Evolutionary conservation across 805 yeast species (phyloP).

Genomic region (Candida montana): DNA sequence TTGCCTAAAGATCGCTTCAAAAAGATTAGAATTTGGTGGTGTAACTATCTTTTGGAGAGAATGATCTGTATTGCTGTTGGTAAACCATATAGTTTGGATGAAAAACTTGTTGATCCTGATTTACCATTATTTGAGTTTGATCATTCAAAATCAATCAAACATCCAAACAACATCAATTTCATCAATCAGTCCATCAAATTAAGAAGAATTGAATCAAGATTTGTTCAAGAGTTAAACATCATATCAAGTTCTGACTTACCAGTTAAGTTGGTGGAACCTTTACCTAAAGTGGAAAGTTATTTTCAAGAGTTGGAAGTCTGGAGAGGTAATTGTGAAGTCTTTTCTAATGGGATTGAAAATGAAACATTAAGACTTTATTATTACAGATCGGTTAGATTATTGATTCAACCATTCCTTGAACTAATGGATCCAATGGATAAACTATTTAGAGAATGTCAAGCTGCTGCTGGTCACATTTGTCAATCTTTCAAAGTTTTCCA

Average conservation of each 20-base stretch:
- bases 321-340: conserved; percentile 48
- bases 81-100: conserved; percentile 49
- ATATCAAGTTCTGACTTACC: conserved; percentile 25
- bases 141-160: conserved; percentile 29
- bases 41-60: conserved; percentile 56
- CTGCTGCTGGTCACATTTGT: conserved; percentile 67
- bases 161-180: conserved; percentile 28
- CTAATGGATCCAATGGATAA: conserved; percentile 55
- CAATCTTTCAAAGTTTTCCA: conserved; percentile 59
- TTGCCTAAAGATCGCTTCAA: conserved; percentile 28
- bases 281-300: conserved; percentile 45
- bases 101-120: conserved; percentile 41
- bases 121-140: conserved; percentile 47
- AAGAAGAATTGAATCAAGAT: conserved; percentile 54
- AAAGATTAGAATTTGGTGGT: conserved; percentile 57
- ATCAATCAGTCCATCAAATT: conserved; percentile 53
- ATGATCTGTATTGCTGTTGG: conserved; percentile 59
- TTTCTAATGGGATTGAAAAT: conserved; percentile 46
- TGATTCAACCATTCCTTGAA: conserved; percentile 62
- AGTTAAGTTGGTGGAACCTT: conserved; percentile 28
- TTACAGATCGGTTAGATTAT: conserved; percentile 51
- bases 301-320: conserved; percentile 53
- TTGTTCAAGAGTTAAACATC: conserved; percentile 45
- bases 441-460: conserved; percentile 60
- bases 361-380: conserved; percentile 56